Base-by-base conservation (phyloP, 2,329 filamentous ascomycete species). In the Stachybotrys chartarum region DNA sequence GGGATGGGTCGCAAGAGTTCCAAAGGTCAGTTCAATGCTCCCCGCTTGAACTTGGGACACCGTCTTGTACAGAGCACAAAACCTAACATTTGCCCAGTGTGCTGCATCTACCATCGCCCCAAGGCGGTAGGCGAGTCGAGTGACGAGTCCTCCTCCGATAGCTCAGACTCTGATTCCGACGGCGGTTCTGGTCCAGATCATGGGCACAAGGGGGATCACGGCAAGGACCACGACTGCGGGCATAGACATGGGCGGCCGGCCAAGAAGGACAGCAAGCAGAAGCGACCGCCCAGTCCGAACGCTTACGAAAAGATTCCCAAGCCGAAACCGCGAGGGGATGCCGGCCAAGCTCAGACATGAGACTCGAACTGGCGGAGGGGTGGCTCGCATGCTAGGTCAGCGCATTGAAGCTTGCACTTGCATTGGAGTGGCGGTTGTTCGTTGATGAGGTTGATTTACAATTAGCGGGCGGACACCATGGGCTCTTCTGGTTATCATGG, bases 51-150 rank as follows among this genome's bases (percentile, higher is more conserved):
- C 48, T 50, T 18, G 30, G 14, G 7, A 6, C 48, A 14, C 39
- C 11, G 39, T 53, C 57, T 42, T 42, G 35, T 6, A 10, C 35
- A 42, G 35, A 24, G 24, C 24, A 24, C 24, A 24, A 24, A 24
- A 24, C 4, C 45, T 47, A 47, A 47, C 45, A 24, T 3, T 12
- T n/a, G 8, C 10, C 3, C 45, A 96, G 94, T 97, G n/a, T 99
- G 94, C 80, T 99, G 94, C 72, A 99, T 99, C 71, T 99, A 97
- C 75, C 93, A 97, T 75, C 88, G 88, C 58, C 86, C 91, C 7
- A 88, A 87, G 62, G 83, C 80, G 11, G 85, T 91, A 5, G 91
- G 88, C 68, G 93, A 97, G 70, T 94, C 89, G 35, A 91, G 87
- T 61, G 83, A 85, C 61, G 84, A 87, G 52, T 84, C 81, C 3